Evolutionary conservation across 306 rosid genomes (phyloP), one percentile per base, ranked within the genome.

Genomic region (Ormosia semicastrata): DNA sequence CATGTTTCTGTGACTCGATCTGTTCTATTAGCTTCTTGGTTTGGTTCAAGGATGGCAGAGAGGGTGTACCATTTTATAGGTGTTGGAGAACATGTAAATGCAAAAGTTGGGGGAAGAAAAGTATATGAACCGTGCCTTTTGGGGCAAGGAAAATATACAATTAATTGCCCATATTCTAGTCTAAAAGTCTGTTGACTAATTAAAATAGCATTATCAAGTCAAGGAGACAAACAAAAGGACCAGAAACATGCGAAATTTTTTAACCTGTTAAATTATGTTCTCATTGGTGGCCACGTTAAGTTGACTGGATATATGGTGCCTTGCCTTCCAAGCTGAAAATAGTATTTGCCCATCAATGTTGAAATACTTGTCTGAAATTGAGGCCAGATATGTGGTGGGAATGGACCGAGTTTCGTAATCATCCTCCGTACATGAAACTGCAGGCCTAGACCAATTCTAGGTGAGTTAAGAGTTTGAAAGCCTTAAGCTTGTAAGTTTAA

Each of bases 31-130:
- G 13, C 10, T 66, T 50, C 52, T 68, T 50, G 17, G 39, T 34
- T 65, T 73, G 49, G 66, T 29, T 56, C 3, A 44, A 17, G 8
- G 58, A 13, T 17, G 54, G 8, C 32, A 12, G 12, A 8, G 12
- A 14, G 66, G 62, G 60, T 29, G n/a, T n/a, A n/a, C 18, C 7
- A 5, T 73, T 69, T 84, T 84, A 74, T 84, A 78, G 79, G 64
- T 9, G 69, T 66, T 77, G 3, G 47, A 73, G 10, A 3, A 13
- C 17, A 4, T 12, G 46, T 57, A 6, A 9, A 37, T 12, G 0
- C 69, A 24, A 32, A 56, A n/a, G 13, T 39, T 18, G 7, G 37
- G 17, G 76, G 62, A 18, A 15, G 63, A 53, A 78, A 71, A 73
- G 46, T 47, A 4, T 13, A 8, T 8, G 75, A 17, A 13, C 3